These are phyloP conservation scores for Parsonsia alboflavescens DNA, from an alignment of 257 asterid species.

Conservation along the genomic window DNA sequence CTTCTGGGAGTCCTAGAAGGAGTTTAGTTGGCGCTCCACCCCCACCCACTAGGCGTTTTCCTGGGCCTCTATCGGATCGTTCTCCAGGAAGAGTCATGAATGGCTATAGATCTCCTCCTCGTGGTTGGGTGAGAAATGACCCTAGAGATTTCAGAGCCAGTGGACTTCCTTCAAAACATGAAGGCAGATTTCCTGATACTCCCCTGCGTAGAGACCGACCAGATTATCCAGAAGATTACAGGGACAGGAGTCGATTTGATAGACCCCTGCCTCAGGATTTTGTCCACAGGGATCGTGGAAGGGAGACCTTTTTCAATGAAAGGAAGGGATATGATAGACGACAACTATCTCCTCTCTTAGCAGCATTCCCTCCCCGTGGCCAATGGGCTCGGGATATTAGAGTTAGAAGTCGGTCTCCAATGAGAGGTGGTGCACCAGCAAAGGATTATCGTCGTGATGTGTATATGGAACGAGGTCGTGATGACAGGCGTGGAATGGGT, in stretches of 20 bases:
- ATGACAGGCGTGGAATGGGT: conserved; percentile 50
- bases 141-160: conserved; percentile 59
- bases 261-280: conserved; percentile 49
- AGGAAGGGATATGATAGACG: conserved; percentile 58
- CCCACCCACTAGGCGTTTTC: conserved; percentile 36
- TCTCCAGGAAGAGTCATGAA: conserved; percentile 56
- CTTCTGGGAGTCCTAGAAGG: conserved; percentile 52
- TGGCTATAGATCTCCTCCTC: conserved; percentile 69
- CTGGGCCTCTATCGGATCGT: conserved; percentile 25
- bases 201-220: conserved; percentile 43
- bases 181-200: conserved; percentile 53
- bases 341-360: conserved; percentile 37
- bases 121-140: conserved; percentile 62
- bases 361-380: conserved; percentile 40
- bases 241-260: conserved; percentile 55
- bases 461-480: conserved; percentile 51
- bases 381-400: conserved; percentile 59
- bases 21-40: conserved; percentile 51
- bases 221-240: conserved; percentile 41
- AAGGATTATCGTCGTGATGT: conserved; percentile 49
- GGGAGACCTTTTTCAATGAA: conserved; percentile 46
- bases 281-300: conserved; percentile 57
- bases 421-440: conserved; percentile 42
- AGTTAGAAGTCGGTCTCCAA: conserved; percentile 71
- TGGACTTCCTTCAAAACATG: conserved; percentile 51